A percentile compares a stretch with the other conserved stretches of the same genome.
These are phyloP conservation scores for Aspergillus quadrilineatus DNA, from an alignment of 2,329 filamentous ascomycete genomes.

Conservation along the genomic window DNA sequence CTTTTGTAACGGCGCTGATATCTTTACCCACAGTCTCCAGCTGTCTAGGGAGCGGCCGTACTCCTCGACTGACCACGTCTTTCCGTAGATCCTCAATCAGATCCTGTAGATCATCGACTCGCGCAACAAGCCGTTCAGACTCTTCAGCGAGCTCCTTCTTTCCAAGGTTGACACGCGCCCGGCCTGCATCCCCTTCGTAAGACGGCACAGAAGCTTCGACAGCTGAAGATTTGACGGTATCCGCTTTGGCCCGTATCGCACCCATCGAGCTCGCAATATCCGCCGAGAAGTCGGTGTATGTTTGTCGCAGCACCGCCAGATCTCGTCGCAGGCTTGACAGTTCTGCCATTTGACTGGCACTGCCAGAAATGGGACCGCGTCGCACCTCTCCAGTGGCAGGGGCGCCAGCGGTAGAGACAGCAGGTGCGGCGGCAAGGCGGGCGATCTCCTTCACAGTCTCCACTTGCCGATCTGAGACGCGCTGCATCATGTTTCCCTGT, in stretches of 20 bases:
- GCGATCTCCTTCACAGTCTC: constrained; percentile 87
- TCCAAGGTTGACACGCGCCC: constrained; percentile 78
- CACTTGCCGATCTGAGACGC: constrained; percentile 86
- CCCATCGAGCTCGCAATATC: constrained; percentile 88
- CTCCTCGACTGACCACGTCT: constrained; percentile 89
- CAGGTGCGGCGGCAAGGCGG: constrained; percentile 55
- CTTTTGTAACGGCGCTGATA: constrained; percentile 74
- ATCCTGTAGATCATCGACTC: constrained; percentile 97
- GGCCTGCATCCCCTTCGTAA: constrained; percentile 74
- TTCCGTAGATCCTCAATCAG: constrained; percentile 94
- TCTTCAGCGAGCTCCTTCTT: constrained; percentile 85
- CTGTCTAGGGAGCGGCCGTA: constrained; percentile 85
- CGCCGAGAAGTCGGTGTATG: constrained; percentile 85
- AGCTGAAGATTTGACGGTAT: constrained; percentile 73
- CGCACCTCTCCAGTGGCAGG: constrained; percentile 26
- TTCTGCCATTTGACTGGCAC: constrained; percentile 68
- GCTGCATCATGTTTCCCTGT: constrained; percentile 76
- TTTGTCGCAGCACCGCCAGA: constrained; percentile 86
- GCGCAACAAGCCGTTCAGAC: constrained; percentile 83
- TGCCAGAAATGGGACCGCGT: constrained; percentile 36
- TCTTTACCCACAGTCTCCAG: constrained; percentile 88
- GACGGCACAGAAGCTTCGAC: constrained; percentile 69
- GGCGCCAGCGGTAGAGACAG: constrained; percentile 26
- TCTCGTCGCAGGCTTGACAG: constrained; percentile 81
- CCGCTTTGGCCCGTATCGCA: constrained; percentile 75